Percentiles rank a stretch among this genome's conserved stretches.
Evolutionary conservation across 148 eudicot genomes (phyloP).

Genomic region (Fagopyrum homotropicum): DNA sequence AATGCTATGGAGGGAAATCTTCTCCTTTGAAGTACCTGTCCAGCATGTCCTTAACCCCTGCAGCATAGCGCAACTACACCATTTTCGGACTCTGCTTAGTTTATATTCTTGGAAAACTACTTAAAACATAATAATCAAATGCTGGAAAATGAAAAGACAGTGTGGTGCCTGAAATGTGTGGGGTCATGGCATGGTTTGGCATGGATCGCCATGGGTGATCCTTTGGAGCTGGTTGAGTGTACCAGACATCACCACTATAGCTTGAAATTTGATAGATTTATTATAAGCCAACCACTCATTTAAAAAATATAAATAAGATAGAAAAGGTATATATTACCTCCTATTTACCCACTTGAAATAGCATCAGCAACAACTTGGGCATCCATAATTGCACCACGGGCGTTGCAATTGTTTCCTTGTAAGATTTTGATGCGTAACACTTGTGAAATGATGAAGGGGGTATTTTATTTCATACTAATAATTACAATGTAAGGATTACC

Average conservation of each 20-base stretch:
- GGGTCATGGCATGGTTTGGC: conserved; percentile 99
- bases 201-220: conserved; percentile 98
- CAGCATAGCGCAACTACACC: conserved; percentile 92
- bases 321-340: conserved; percentile 30
- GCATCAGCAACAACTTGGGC: conserved; percentile 98
- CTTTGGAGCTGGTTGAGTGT: conserved; percentile 95
- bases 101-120: background rate
- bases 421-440: too few species aligned
- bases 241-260: conserved; percentile 98
- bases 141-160: background rate
- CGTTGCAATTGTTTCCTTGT: conserved; percentile 74
- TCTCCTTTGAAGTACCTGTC: conserved; percentile 95
- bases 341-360: conserved; percentile 82
- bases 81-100: conserved; percentile 2
- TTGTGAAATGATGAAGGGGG: too few species aligned
- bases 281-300: background rate
- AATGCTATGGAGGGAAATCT: conserved; percentile 71
- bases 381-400: conserved; percentile 98
- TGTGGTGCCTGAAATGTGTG: conserved; percentile 93
- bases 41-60: conserved; percentile 90
- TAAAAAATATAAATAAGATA: background rate
- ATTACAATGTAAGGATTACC: too few species aligned
- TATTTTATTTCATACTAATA: too few species aligned
- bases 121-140: background rate
- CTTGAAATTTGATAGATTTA: conserved; percentile 29